Evolutionary conservation across 768 basidiomycete species (phyloP).

Genomic region (Mycena maculata): DNA sequence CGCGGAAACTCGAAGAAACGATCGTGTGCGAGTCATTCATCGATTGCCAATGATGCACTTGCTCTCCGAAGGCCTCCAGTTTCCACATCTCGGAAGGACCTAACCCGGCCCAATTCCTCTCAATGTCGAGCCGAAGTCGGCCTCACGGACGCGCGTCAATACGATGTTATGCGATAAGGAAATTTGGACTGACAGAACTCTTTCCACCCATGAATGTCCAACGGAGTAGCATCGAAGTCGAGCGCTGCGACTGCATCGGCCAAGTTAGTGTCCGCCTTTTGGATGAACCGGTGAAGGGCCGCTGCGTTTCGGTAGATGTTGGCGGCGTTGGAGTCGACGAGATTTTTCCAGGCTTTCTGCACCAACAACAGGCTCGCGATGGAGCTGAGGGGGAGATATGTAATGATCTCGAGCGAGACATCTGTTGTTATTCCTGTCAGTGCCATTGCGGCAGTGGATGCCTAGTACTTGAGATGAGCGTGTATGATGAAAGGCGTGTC

Average conservation of each 20-base stretch:
- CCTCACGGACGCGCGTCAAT: background rate
- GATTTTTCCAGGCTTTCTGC: conserved; percentile 2
- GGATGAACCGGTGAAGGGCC: conserved; percentile 6
- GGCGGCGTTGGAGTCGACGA: conserved; percentile 4
- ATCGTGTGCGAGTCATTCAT: background rate
- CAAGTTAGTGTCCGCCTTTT: background rate
- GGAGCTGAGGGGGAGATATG: background rate
- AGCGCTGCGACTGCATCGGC: background rate
- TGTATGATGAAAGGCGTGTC: no score
- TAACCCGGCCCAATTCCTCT: conserved; percentile 10
- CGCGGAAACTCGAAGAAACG: background rate
- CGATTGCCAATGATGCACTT: background rate
- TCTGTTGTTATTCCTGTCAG: background rate
- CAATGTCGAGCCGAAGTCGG: background rate
- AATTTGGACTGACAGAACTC: conserved; percentile 3
- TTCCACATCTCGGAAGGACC: conserved; percentile 1
- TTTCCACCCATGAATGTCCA: conserved; percentile 2
- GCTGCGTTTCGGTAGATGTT: conserved; percentile 15
- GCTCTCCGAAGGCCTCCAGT: background rate
- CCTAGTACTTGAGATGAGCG: no score
- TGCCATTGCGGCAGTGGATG: background rate
- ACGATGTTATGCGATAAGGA: background rate
- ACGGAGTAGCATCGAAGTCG: background rate
- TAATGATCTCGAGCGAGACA: background rate
- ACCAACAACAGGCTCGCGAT: background rate